Percentiles rank a stretch among this genome's conserved stretches.
Conservation (phyloP, 495 filamentous ascomycete species). For the Penicillium malachiteum region DNA sequence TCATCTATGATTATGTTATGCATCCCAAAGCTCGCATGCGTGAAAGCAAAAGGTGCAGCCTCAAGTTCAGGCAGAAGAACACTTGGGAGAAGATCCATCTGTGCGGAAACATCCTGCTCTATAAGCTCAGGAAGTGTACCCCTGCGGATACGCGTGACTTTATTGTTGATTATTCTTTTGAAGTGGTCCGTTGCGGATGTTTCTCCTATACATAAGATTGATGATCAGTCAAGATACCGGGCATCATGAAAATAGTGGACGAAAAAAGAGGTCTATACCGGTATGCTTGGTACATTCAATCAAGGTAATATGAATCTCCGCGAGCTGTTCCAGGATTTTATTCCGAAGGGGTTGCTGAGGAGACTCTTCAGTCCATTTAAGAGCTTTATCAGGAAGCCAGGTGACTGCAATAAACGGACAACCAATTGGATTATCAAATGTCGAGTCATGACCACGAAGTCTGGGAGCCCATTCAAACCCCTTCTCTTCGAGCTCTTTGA, state of each 20-base stretch:
- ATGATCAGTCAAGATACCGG: not conserved
- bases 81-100: slow-evolving; percentile 10
- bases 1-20: slow-evolving; percentile 3
- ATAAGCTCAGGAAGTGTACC: slow-evolving; percentile 11
- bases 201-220: not conserved
- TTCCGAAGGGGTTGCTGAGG: slow-evolving; percentile 11
- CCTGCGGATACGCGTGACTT: slow-evolving; percentile 1
- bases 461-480: slow-evolving; percentile 16
- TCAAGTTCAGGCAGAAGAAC: slow-evolving; percentile 15
- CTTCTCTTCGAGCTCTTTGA: slow-evolving; percentile 8
- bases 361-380: slow-evolving; percentile 10
- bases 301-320: slow-evolving; percentile 4
- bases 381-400: slow-evolving; percentile 12
- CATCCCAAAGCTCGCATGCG: not conserved
- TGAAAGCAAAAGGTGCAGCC: slow-evolving; percentile 3
- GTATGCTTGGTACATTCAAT: slow-evolving; percentile 12
- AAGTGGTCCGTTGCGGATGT: slow-evolving; percentile 1
- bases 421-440: slow-evolving; percentile 13
- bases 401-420: slow-evolving; percentile 10
- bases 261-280: slow-evolving; percentile 2
- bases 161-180: slow-evolving; percentile 9
- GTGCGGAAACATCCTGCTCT: slow-evolving; percentile 11
- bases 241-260: not conserved
- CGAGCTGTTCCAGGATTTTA: slow-evolving; percentile 10
- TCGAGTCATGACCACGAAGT: slow-evolving; percentile 8